Evolutionary conservation across 345 rosid species (phyloP), one percentile per base, ranked within the genome.

Genomic region (Eucalyptus marginata): DNA sequence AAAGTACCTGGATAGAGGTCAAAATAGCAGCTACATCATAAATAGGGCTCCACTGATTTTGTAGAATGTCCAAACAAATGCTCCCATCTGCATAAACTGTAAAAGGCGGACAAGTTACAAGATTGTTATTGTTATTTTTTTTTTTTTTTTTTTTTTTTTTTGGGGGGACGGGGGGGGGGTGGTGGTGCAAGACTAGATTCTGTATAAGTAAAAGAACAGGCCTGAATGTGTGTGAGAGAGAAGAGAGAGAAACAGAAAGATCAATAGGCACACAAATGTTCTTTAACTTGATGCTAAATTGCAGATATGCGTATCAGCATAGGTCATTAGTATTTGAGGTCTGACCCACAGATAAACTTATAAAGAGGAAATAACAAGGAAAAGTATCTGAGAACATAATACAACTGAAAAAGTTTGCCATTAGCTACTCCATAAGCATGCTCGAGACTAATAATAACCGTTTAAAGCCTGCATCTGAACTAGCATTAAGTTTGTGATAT

Each of bases 81-180:
- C 98, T 96, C 81, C 98, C 98, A 93, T 96, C 97, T 4, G 98
- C 98, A 91, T 96, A 96, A 88, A 96, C 98, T 96, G 90, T 87
- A 80, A 43, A 76, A 46, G 46, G 83, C 4, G 3, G 46, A 71
- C 46, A 36, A 71, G 46, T 71, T 36, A 71, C 43, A 24, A 36
- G 40, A 71, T 36, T 71, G 27, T 18, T 71, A 71, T 31, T 68
- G 79, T 66, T 31, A 68, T 68, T 18, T 12, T 62, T 27, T n/a
- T n/a, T 7, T 5, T 1, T 71, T 3, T 17, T 3, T 64, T 16
- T 51, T 16, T 51, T 7, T 16, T 16, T 51, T 6, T 51, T 6
- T 17, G 12, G 40, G 79, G 40, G 5, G 8, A 4, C 3, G 6
- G 33, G 1, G 3, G 40, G 79, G 40, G 5, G 8, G 7, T 3